Percentiles rank a stretch among this genome's conserved stretches.
Evolutionary conservation across 306 rosid species (phyloP).

Genomic region (Prinsepia uniflora): DNA sequence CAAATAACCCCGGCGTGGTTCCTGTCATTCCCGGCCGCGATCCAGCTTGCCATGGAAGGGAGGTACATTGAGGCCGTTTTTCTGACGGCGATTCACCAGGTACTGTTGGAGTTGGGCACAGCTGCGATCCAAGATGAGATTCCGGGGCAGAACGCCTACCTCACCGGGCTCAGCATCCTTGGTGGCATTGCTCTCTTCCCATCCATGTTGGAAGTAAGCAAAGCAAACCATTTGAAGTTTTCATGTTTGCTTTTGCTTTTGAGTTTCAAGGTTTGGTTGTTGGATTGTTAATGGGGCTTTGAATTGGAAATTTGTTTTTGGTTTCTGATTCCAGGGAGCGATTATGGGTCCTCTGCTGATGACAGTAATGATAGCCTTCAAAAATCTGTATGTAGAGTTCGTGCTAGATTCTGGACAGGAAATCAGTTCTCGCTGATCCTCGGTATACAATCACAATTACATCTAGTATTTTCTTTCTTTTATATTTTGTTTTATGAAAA

Average conservation of each 20-base stretch:
- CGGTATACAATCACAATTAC: no score
- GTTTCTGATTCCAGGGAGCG: constrained; percentile 23
- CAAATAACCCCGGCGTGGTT: constrained; percentile 34
- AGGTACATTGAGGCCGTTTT: constrained; percentile 33
- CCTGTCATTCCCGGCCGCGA: constrained; percentile 29
- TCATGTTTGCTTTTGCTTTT: no score
- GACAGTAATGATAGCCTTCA: constrained; percentile 41
- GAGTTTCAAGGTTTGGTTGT: no score
- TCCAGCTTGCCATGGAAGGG: constrained; percentile 34
- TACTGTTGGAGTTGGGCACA: constrained; percentile 36
- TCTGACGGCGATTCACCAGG: constrained; percentile 31
- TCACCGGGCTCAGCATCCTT: constrained; percentile 41
- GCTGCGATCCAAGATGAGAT: constrained; percentile 42
- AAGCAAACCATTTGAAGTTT: no score
- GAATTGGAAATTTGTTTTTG: neutral
- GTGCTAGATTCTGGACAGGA: constrained; percentile 28
- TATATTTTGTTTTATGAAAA: no score
- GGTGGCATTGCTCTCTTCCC: constrained; percentile 41
- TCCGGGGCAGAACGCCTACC: constrained; percentile 39
- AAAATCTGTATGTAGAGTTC: constrained; percentile 37
- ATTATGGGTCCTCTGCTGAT: constrained; percentile 41
- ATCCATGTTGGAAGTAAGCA: constrained; percentile 30
- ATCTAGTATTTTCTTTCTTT: no score
- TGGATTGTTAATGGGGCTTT: neutral
- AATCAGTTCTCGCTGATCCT: neutral